These are phyloP conservation scores for Naegleria lovaniensis DNA, from an alignment of 208 protist genomes.

Conservation along the genomic window DNA sequence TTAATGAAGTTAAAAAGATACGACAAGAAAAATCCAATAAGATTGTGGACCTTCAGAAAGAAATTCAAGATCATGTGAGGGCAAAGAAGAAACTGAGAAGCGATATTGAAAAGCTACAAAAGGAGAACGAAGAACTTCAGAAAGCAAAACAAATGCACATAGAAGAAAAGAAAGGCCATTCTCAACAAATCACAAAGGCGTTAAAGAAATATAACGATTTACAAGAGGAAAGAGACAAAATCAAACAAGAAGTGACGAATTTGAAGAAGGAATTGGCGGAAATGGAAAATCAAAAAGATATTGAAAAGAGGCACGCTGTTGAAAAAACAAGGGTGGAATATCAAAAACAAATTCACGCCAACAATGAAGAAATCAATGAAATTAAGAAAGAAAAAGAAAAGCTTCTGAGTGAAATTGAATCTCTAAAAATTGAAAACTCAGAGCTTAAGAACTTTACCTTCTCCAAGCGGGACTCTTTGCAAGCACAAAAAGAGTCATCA, in stretches of 20 bases:
- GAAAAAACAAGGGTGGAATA: not conserved
- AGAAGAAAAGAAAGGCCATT: not conserved
- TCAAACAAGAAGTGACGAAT: not conserved
- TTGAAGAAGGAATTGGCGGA: not conserved
- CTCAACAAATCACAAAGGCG: not conserved
- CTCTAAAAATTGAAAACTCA: not conserved
- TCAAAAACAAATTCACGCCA: not conserved
- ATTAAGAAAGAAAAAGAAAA: not conserved
- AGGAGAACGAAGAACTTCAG: not conserved
- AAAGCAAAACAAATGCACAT: not conserved
- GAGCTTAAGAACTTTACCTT: not conserved
- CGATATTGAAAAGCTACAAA: not conserved
- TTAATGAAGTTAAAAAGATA: not conserved
- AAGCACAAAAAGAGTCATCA: not conserved
- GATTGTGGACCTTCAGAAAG: slow-evolving; percentile 3
- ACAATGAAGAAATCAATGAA: not conserved
- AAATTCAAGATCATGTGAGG: not conserved
- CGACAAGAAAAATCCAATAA: not conserved
- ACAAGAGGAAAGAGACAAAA: not conserved
- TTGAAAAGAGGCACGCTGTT: not conserved
- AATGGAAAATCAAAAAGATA: not conserved
- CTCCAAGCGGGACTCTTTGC: not conserved
- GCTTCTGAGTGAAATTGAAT: not conserved
- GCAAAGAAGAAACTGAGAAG: not conserved
- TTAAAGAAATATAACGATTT: not conserved